Conservation (phyloP, 2,329 filamentous ascomycete species). For the Aspergillus sp. region DNA sequence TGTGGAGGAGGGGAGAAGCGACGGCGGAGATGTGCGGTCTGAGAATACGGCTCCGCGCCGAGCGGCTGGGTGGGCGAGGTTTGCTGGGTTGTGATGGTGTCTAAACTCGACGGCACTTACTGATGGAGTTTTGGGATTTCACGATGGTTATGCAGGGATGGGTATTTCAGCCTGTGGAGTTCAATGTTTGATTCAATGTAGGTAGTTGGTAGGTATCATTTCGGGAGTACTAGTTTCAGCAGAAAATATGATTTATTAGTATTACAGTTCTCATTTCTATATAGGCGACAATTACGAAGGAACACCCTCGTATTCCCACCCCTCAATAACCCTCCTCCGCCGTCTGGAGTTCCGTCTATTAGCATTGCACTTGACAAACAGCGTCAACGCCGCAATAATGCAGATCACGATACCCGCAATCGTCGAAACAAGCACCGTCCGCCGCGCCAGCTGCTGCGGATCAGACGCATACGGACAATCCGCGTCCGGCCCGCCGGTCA, state of each 20-base stretch:
- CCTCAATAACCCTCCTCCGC: conserved; percentile 42
- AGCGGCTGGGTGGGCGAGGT: conserved; percentile 39
- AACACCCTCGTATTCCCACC: conserved; percentile 61
- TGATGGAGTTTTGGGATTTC: conserved; percentile 1
- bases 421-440: conserved; percentile 50
- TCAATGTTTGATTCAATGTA: background rate
- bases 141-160: conserved; percentile 1
- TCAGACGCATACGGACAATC: conserved; percentile 49
- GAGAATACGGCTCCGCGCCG: conserved; percentile 15
- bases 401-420: conserved; percentile 56
- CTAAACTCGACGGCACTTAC: background rate
- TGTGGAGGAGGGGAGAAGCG: conserved; percentile 35
- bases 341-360: conserved; percentile 48
- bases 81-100: conserved; percentile 27
- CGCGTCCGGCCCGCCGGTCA: conserved; percentile 44
- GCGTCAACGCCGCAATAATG: conserved; percentile 49
- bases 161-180: background rate
- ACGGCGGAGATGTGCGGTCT: conserved; percentile 9
- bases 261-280: background rate
- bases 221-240: background rate
- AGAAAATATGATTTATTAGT: background rate
- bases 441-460: conserved; percentile 33
- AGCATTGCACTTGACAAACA: conserved; percentile 56
- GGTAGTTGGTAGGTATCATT: background rate
- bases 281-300: conserved; percentile 32